These are phyloP conservation scores for Aegle marmelos DNA, from an alignment of 345 rosid species.

Conservation along the genomic window DNA sequence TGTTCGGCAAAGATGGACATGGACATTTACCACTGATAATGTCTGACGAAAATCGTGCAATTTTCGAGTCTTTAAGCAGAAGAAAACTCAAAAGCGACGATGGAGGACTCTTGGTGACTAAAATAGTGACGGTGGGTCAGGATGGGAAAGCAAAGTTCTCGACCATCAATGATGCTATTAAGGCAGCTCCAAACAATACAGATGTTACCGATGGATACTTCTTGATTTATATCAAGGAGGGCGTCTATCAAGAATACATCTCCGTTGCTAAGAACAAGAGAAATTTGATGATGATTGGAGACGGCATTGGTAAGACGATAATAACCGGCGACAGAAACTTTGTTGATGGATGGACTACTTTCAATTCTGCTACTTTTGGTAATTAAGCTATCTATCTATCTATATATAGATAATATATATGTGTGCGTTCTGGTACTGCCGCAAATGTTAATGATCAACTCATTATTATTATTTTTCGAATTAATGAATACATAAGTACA, in stretches of 20 bases:
- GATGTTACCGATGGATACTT: conserved; percentile 57
- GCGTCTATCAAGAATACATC: conserved; percentile 75
- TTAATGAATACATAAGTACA: neutral
- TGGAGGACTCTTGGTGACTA: conserved; percentile 38
- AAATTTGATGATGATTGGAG: conserved; percentile 81
- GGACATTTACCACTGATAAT: conserved; percentile 44
- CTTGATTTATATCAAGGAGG: conserved; percentile 63
- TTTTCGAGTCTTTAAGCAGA: conserved; percentile 52
- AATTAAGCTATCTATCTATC: neutral
- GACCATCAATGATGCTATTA: conserved; percentile 63
- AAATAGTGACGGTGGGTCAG: conserved; percentile 59
- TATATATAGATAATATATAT: too few species aligned
- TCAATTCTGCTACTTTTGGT: conserved; percentile 89
- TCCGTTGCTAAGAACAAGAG: conserved; percentile 62
- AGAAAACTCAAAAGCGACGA: conserved; percentile 44
- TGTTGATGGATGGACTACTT: conserved; percentile 84
- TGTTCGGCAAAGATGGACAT: conserved; percentile 36
- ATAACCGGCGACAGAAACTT: conserved; percentile 79
- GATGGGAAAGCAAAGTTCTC: conserved; percentile 73
- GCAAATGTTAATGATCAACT: neutral
- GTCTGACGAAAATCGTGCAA: conserved; percentile 42
- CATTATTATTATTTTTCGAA: neutral
- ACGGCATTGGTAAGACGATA: conserved; percentile 73
- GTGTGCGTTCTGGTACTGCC: too few species aligned
- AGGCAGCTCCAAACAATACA: conserved; percentile 71